Percentiles rank a stretch among this genome's conserved stretches.
Evolutionary conservation across 805 yeast genomes (phyloP).

Genomic region (Nakazawaea ambrosiae): DNA sequence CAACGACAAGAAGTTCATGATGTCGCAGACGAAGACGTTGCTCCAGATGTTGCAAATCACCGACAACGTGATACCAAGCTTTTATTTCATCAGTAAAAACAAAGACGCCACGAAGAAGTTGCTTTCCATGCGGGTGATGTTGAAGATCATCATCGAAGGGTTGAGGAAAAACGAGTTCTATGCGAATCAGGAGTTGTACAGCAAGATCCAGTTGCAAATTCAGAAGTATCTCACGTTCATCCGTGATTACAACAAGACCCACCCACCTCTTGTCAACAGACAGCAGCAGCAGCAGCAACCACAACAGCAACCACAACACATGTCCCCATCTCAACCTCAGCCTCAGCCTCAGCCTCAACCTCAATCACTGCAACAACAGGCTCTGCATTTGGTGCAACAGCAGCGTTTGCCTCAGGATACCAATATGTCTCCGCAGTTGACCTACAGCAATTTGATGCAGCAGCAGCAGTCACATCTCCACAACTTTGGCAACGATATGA

Average conservation of each 20-base stretch:
- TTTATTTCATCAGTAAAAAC: constrained; percentile 68
- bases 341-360: constrained; percentile 11
- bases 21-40: constrained; percentile 44
- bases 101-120: constrained; percentile 69
- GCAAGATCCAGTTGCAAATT: constrained; percentile 63
- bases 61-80: constrained; percentile 73
- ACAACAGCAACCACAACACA: constrained; percentile 15
- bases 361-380: background rate
- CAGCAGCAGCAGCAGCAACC: constrained; percentile 23
- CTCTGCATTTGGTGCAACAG: constrained; percentile 16
- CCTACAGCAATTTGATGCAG: background rate
- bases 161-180: constrained; percentile 57
- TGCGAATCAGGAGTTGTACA: constrained; percentile 68
- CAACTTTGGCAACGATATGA: background rate
- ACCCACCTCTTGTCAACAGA: constrained; percentile 26
- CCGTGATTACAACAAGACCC: constrained; percentile 43
- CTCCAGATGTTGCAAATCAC: constrained; percentile 60
- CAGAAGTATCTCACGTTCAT: constrained; percentile 71
- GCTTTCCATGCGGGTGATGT: constrained; percentile 72
- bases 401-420: constrained; percentile 11
- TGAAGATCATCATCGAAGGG: constrained; percentile 67
- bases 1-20: constrained; percentile 57
- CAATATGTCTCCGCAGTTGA: constrained; percentile 3
- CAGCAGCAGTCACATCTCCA: background rate
- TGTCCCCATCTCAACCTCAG: constrained; percentile 19